phyloP scores from a whole-genome alignment of 108 stramenopile species.

The Aurantiochytrium sp. region DNA sequence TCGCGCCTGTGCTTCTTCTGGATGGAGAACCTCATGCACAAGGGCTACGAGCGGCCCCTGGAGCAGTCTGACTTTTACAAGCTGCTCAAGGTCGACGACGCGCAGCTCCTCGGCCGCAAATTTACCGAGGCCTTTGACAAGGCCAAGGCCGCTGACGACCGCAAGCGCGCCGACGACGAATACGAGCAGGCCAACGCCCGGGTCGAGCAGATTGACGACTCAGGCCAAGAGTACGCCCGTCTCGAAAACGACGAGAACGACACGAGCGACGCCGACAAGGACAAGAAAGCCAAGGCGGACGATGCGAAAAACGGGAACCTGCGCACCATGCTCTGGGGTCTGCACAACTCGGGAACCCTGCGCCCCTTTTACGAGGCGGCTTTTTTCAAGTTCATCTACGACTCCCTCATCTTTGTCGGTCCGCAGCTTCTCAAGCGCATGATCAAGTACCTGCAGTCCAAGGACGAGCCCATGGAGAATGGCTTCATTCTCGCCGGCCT shows the following conservation, averaged over 20 bases:
- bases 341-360: background rate
- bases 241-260: background rate
- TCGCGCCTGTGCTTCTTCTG: slow-evolving; percentile 31
- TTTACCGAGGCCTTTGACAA: background rate
- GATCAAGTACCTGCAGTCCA: slow-evolving; percentile 60
- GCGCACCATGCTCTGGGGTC: background rate
- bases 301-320: background rate
- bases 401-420: slow-evolving; percentile 73
- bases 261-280: background rate
- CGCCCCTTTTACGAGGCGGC: slow-evolving; percentile 26
- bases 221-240: background rate
- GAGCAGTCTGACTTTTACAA: background rate
- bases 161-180: background rate
- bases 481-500: slow-evolving; percentile 20
- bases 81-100: background rate
- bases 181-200: background rate
- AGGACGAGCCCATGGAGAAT: background rate
- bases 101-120: background rate
- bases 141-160: background rate
- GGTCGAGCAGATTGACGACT: background rate
- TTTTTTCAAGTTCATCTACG: slow-evolving; percentile 75
- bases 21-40: slow-evolving; percentile 17
- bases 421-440: slow-evolving; percentile 72
- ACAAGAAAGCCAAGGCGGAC: background rate
- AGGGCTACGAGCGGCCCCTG: background rate